Conservation (phyloP, 164 flowering plant genomes). For the Protea cynaroides region DNA sequence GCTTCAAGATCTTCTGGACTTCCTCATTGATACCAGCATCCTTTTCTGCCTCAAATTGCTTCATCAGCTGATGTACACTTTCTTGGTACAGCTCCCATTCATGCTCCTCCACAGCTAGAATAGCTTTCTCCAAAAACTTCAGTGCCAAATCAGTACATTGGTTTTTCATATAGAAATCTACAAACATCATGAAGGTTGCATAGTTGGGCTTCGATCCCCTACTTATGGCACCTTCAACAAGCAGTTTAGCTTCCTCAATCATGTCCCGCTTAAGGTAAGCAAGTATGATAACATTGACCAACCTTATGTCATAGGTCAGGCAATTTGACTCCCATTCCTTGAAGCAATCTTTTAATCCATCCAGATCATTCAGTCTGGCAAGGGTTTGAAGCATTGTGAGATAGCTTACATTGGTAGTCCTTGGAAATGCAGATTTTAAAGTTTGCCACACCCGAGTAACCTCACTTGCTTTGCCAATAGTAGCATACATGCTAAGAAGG, state of each 20-base stretch:
- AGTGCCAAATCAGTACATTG: conserved; percentile 24
- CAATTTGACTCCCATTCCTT: conserved; percentile 64
- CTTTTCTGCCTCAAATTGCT: conserved; percentile 20
- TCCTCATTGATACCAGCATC: conserved; percentile 21
- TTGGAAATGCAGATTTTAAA: conserved; percentile 57
- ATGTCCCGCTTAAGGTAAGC: conserved; percentile 53
- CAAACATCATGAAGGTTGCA: conserved; percentile 19
- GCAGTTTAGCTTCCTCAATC: conserved; percentile 43
- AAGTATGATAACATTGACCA: conserved; percentile 55
- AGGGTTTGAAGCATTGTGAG: conserved; percentile 62
- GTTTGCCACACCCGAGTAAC: conserved; percentile 65
- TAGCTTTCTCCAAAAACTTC: conserved; percentile 24
- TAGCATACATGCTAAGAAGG: conserved; percentile 71
- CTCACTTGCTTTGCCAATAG: conserved; percentile 59
- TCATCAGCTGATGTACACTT: conserved; percentile 12
- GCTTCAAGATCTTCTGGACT: conserved; percentile 23
- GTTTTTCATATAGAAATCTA: conserved; percentile 24
- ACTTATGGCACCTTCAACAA: conserved; percentile 46
- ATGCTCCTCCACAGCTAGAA: conserved; percentile 2
- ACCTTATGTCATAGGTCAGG: conserved; percentile 56
- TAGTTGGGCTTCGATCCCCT: conserved; percentile 68
- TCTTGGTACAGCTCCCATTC: conserved; percentile 19
- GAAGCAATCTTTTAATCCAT: conserved; percentile 57
- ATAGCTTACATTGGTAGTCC: conserved; percentile 65
- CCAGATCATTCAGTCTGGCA: conserved; percentile 51